Conservation (phyloP, 2,329 filamentous ascomycete species). For the Lachnellula arida region DNA sequence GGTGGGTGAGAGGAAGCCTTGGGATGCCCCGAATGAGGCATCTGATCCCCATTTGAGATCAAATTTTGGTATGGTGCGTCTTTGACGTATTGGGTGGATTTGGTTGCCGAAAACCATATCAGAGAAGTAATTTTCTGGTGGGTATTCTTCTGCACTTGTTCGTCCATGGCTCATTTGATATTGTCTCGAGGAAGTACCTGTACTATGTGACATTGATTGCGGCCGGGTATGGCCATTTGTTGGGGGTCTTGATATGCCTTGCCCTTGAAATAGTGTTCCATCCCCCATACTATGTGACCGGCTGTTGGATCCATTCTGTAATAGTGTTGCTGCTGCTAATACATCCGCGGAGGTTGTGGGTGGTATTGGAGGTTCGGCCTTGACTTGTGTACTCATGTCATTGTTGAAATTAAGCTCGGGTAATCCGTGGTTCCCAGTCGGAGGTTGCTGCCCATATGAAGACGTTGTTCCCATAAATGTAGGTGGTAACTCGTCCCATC, state of each 20-base stretch:
- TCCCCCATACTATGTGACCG: slow-evolving; percentile 28
- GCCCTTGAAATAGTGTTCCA: slow-evolving; percentile 18
- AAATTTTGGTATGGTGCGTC: slow-evolving; percentile 29
- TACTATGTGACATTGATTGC: slow-evolving; percentile 24
- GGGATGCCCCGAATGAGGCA: slow-evolving; percentile 52
- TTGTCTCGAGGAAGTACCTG: slow-evolving; percentile 1
- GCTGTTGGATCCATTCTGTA: slow-evolving; percentile 40
- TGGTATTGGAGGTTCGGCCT: slow-evolving; percentile 13
- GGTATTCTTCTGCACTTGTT: slow-evolving; percentile 15
- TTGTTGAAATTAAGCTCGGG: slow-evolving; percentile 17
- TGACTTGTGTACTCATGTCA: slow-evolving; percentile 18
- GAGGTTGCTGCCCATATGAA: slow-evolving; percentile 50
- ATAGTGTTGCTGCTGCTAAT: slow-evolving; percentile 51
- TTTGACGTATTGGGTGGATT: slow-evolving; percentile 11
- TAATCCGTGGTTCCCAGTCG: slow-evolving; percentile 15
- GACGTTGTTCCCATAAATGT: slow-evolving; percentile 62
- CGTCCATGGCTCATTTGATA: slow-evolving; percentile 12
- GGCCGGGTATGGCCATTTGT: slow-evolving; percentile 20
- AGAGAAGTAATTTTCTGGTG: slow-evolving; percentile 21
- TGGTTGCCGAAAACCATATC: slow-evolving; percentile 27
- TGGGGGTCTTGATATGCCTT: slow-evolving; percentile 11
- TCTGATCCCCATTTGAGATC: slow-evolving; percentile 65
- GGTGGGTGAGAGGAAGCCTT: slow-evolving; percentile 54
- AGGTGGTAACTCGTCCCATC: slow-evolving; percentile 57
- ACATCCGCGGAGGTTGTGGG: slow-evolving; percentile 46